phyloP scores from a whole-genome alignment of 345 rosid genomes.

The Salix purpurea region DNA sequence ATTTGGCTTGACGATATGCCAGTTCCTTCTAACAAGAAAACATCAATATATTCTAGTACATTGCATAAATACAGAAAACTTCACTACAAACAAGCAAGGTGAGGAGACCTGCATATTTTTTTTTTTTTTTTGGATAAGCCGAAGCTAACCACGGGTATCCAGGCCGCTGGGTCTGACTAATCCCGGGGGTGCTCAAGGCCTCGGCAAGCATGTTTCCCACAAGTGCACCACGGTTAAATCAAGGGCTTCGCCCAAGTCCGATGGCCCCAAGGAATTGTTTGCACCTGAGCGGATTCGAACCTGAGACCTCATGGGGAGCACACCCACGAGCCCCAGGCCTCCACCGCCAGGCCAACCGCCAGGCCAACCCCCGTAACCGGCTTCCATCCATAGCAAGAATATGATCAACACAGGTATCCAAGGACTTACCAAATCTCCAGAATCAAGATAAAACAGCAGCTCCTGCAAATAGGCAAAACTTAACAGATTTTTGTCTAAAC shows the following conservation, averaged over 20 bases:
- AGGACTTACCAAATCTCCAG: conserved; percentile 32
- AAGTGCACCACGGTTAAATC: no score
- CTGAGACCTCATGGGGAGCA: no score
- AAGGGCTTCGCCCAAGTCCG: no score
- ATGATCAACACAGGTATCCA: conserved; percentile 46
- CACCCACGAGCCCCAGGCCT: no score
- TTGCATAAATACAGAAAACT: not conserved
- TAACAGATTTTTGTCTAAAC: not conserved
- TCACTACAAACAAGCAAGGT: conserved; percentile 2
- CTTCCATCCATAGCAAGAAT: conserved; percentile 64
- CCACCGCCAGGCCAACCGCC: no score
- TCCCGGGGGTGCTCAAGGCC: no score
- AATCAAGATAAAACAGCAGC: conserved; percentile 35
- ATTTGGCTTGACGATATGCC: not conserved
- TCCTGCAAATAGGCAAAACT: conserved; percentile 29
- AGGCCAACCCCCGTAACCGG: conserved; percentile 67
- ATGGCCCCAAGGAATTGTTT: no score
- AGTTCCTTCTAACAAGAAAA: not conserved
- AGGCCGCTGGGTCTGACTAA: no score
- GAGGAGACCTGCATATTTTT: conserved; percentile 52
- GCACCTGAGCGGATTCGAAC: no score
- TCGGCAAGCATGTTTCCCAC: no score
- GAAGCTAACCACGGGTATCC: no score
- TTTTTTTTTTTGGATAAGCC: no score
- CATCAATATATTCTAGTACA: not conserved